phyloP scores from a whole-genome alignment of 176 grass and related monocot species.

The maize (Zea mays) region Zm-B73-REFERENCE-NAM-5.0 NC_050098.1:223429501-223430000 shows the following conservation, averaged over 20 bases:
- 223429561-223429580: slow-evolving; percentile 41
- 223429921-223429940: too few species aligned
- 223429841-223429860: neutral
- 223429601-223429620: slow-evolving; percentile 32
- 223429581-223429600: slow-evolving; percentile 45
- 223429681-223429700: neutral
- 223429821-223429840: too few species aligned
- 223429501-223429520: slow-evolving; percentile 24
- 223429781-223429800: neutral
- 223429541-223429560: slow-evolving; percentile 15
- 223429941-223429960: neutral
- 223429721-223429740: neutral
- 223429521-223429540: slow-evolving; percentile 22
- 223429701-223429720: neutral
- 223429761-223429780: too few species aligned
- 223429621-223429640: slow-evolving; percentile 33
- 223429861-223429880: too few species aligned
- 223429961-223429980: neutral
- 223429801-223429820: neutral
- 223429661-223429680: neutral
- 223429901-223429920: neutral
- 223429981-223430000: slow-evolving; percentile 1
- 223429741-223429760: neutral
- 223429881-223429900: neutral
- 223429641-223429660: slow-evolving; percentile 3